A percentile compares a stretch with the other conserved stretches of the same genome.
Evolutionary conservation across 2,329 filamentous ascomycete species (phyloP).

Genomic region (Mycosphaerella arachidis): DNA sequence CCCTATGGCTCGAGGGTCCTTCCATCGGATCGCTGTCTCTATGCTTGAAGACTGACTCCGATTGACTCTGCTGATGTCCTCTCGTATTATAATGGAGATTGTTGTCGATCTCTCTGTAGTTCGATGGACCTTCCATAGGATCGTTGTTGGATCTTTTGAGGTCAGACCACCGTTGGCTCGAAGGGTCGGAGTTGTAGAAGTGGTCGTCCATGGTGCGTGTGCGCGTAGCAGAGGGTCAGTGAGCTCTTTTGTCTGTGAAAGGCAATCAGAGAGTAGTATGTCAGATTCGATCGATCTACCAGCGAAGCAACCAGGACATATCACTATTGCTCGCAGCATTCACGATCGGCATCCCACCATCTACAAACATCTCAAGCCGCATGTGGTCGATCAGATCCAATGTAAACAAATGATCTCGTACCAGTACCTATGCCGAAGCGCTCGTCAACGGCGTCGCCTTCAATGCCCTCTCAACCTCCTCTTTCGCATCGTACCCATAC

Average conservation of each 20-base stretch:
- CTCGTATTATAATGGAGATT: background rate
- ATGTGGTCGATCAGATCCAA: background rate
- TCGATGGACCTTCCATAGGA: background rate
- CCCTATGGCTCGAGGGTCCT: background rate
- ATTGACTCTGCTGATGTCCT: background rate
- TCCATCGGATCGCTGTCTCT: background rate
- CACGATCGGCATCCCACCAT: background rate
- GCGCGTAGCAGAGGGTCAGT: background rate
- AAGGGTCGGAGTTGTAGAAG: background rate
- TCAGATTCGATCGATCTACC: background rate
- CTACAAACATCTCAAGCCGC: background rate
- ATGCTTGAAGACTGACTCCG: background rate
- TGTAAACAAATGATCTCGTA: background rate
- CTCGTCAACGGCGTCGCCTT: conserved; percentile 15
- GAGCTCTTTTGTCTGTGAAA: background rate
- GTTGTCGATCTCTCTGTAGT: background rate
- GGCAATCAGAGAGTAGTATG: background rate
- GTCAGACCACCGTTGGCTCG: background rate
- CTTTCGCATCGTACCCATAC: conserved; percentile 60
- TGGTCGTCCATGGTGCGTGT: background rate
- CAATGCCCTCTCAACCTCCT: conserved; percentile 43
- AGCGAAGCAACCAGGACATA: background rate
- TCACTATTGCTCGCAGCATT: background rate
- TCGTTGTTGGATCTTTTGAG: background rate
- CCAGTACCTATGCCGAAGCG: background rate